These are phyloP conservation scores for Sphaerulina vaccinii DNA, from an alignment of 2,329 filamentous ascomycete species.

Conservation along the genomic window DNA sequence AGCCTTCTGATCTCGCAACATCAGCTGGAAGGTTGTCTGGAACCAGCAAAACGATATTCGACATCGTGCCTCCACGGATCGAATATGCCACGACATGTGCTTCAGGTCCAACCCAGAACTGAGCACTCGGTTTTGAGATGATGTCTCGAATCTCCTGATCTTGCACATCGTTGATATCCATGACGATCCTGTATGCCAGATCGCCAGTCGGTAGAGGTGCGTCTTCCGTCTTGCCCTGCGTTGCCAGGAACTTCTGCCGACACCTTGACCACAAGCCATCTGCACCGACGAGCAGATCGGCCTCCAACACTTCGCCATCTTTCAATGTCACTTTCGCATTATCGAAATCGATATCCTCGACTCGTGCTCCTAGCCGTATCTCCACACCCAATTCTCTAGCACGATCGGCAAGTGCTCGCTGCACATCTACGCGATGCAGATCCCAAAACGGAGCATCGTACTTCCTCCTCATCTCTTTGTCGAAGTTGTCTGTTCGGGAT, in stretches of 20 bases:
- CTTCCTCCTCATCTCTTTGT: conserved; percentile 52
- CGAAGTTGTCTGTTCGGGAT: conserved; percentile 53
- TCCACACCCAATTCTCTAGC: conserved; percentile 55
- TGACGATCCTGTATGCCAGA: conserved; percentile 62
- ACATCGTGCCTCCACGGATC: conserved; percentile 57
- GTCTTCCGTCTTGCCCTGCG: conserved; percentile 39
- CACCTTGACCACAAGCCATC: conserved; percentile 65
- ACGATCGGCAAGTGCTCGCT: conserved; percentile 52
- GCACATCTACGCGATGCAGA: conserved; percentile 63
- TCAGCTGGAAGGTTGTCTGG: conserved; percentile 61
- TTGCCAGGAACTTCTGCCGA: conserved; percentile 50
- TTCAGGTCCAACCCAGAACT: conserved; percentile 64
- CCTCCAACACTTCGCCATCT: conserved; percentile 43
- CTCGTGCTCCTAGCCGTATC: conserved; percentile 51
- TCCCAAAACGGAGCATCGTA: conserved; percentile 60
- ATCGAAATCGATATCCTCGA: conserved; percentile 52
- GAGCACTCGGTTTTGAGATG: conserved; percentile 53
- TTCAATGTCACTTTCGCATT: conserved; percentile 43
- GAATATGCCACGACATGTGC: conserved; percentile 64
- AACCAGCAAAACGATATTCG: conserved; percentile 65
- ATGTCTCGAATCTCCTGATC: conserved; percentile 54
- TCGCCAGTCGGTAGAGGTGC: conserved; percentile 61
- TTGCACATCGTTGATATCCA: conserved; percentile 52
- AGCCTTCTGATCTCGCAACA: conserved; percentile 53
- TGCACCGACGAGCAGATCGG: conserved; percentile 61